A percentile compares a stretch with the other conserved stretches of the same genome.
Conservation (phyloP, 2,329 filamentous ascomycete species). For the Nannizziopsis arthrosporioides region DNA sequence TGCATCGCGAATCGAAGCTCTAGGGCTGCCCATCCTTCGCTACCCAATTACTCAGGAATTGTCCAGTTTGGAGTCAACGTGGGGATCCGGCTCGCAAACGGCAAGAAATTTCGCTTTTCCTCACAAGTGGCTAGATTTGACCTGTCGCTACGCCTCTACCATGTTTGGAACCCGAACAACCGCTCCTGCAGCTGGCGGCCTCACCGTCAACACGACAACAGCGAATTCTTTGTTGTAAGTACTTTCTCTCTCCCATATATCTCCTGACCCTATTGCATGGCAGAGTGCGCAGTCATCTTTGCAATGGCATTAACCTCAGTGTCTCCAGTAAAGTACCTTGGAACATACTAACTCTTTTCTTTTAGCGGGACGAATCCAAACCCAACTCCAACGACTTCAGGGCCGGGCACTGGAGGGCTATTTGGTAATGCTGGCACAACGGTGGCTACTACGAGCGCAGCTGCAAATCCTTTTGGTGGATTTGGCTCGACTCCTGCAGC, state of each 20-base stretch:
- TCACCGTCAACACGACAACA: slow-evolving; percentile 16
- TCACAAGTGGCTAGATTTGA: neutral
- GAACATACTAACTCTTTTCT: neutral
- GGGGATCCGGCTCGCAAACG: neutral
- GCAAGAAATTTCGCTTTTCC: neutral
- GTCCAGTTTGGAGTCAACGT: too few species aligned
- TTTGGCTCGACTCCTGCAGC: slow-evolving; percentile 14
- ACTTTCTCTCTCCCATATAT: neutral
- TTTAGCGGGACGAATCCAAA: slow-evolving; percentile 9
- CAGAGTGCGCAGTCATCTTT: too few species aligned
- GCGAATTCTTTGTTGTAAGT: slow-evolving; percentile 18
- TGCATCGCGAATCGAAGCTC: too few species aligned
- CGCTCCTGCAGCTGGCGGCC: slow-evolving; percentile 10
- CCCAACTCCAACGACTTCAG: slow-evolving; percentile 8
- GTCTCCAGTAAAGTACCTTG: neutral
- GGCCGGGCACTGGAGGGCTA: slow-evolving; percentile 20
- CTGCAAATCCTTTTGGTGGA: slow-evolving; percentile 27
- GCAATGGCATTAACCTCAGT: neutral
- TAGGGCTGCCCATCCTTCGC: too few species aligned
- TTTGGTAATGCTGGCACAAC: slow-evolving; percentile 23
- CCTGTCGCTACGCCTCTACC: neutral
- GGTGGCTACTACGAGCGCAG: slow-evolving; percentile 12
- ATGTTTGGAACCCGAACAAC: slow-evolving; percentile 15
- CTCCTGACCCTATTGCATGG: too few species aligned
- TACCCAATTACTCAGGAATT: too few species aligned